Conservation (phyloP, 2,329 filamentous ascomycete genomes). For the Diaporthe humulicola region DNA sequence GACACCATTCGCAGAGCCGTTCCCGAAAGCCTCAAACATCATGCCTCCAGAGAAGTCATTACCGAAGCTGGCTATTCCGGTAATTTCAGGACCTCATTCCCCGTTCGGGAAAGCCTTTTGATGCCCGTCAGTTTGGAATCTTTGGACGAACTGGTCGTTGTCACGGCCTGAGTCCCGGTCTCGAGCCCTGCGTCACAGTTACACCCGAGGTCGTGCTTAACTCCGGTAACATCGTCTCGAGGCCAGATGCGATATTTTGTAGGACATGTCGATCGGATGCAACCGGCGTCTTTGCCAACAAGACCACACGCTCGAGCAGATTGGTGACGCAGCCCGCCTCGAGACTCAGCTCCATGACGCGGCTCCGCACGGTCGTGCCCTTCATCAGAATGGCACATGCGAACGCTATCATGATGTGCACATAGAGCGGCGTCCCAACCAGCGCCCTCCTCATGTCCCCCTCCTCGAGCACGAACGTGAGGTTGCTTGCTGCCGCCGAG, state of each 20-base stretch:
- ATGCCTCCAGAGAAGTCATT: slow-evolving; percentile 49
- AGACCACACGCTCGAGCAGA: neutral
- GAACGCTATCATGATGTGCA: slow-evolving; percentile 52
- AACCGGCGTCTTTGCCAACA: neutral
- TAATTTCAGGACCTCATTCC: neutral
- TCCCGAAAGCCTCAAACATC: slow-evolving; percentile 48
- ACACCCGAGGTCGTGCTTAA: neutral
- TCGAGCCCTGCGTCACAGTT: neutral
- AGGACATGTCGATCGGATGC: neutral
- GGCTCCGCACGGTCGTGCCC: slow-evolving; percentile 49
- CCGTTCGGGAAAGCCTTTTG: neutral
- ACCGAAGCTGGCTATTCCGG: slow-evolving; percentile 35
- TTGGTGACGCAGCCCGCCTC: slow-evolving; percentile 49
- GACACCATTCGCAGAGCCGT: slow-evolving; percentile 43
- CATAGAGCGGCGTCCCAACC: slow-evolving; percentile 50
- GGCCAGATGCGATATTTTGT: neutral
- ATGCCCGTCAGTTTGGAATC: neutral
- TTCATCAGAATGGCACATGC: slow-evolving; percentile 51
- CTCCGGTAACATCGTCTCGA: neutral
- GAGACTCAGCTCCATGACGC: slow-evolving; percentile 50
- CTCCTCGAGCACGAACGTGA: slow-evolving; percentile 49
- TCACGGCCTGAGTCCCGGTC: neutral
- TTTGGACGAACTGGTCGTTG: neutral
- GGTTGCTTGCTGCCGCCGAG: slow-evolving; percentile 59
- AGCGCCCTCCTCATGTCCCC: slow-evolving; percentile 47